These are phyloP conservation scores for Neofusicoccum sp. DNA, from an alignment of 2,329 filamentous ascomycete genomes.

Conservation along the genomic window DNA sequence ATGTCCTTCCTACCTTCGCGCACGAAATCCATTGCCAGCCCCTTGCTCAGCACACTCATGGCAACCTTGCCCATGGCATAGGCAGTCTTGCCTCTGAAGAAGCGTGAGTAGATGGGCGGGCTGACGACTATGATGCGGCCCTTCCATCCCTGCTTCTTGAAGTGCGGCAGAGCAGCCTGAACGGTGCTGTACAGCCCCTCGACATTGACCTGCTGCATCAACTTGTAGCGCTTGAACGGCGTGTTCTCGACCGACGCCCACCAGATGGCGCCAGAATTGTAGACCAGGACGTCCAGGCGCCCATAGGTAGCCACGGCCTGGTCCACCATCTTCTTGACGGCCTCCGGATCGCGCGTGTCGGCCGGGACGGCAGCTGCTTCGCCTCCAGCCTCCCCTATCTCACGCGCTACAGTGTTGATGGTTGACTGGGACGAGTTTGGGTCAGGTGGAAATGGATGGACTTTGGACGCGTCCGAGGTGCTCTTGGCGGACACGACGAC, in stretches of 20 bases:
- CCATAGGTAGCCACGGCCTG: conserved; percentile 61
- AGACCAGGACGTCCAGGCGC: conserved; percentile 73
- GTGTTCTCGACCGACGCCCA: conserved; percentile 76
- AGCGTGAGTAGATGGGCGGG: conserved; percentile 82
- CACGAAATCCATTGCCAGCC: conserved; percentile 78
- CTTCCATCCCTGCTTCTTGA: conserved; percentile 56
- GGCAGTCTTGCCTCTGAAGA: conserved; percentile 83
- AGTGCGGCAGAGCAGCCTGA: conserved; percentile 69
- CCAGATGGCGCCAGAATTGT: conserved; percentile 86
- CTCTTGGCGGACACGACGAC: conserved; percentile 80
- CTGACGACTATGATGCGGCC: conserved; percentile 77
- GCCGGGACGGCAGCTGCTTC: conserved; percentile 67
- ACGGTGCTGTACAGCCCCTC: conserved; percentile 73
- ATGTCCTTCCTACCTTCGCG: conserved; percentile 67
- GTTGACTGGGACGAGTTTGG: conserved; percentile 76
- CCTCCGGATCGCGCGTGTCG: conserved; percentile 67
- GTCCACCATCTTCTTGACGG: conserved; percentile 62
- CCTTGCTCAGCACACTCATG: conserved; percentile 82
- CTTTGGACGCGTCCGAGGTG: conserved; percentile 62
- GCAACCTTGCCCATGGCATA: conserved; percentile 78
- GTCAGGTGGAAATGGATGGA: conserved; percentile 68
- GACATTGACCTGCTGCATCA: conserved; percentile 54
- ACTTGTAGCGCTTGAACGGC: conserved; percentile 73
- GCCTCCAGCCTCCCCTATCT: conserved; percentile 68
- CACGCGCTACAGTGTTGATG: conserved; percentile 76